Evolutionary conservation across 129 eudicot species (phyloP), one percentile per base, ranked within the genome.

Genomic region (Heracleum sosnowskyi): DNA sequence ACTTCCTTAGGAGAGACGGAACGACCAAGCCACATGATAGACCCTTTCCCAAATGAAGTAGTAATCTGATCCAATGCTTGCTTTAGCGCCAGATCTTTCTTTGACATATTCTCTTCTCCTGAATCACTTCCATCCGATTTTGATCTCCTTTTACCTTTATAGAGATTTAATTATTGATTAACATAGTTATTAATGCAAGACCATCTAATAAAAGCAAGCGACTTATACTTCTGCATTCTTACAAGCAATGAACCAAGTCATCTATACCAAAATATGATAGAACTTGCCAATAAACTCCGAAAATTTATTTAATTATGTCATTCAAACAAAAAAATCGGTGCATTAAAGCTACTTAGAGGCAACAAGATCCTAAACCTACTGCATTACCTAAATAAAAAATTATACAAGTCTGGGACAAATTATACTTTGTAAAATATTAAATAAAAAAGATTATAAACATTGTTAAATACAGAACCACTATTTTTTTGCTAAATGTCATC

Each of bases 1-100:
- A 86, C 92, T 68, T 89, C 84, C 80, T 80, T 86, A 13, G 85
- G 85, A 39, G 87, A 78, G 40, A 71, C 86, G 28, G 87, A 83
- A 62, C 95, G 92, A 78, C 99, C 99, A 80, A 96, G 96, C 91
- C 97, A 96, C 97, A 92, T 92, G 63, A 96, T 96, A 33, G 99
- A 87, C 37, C 95, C 99, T 83, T 92, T 90, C 76, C 99, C 99
- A 83, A 90, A 94, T 76, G 99, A 82, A 8, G 92, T 49, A 24
- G 88, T 87, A 77, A 96, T 96, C 83, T 96, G 99, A 82, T 96
- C 99, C 34, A 96, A 44, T 40, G 99, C 99, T 79, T 84, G 96
- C 75, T 92, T 83, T 73, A 96, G 86, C 24, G 99, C 97, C 73
- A 92, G 77, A 29, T 96, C 99, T 80, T 89, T 96, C 87, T 87